A percentile compares a stretch with the other conserved stretches of the same genome.
Evolutionary conservation across 805 yeast species (phyloP).

Genomic region (Schizosaccharomyces pombe): DNA sequence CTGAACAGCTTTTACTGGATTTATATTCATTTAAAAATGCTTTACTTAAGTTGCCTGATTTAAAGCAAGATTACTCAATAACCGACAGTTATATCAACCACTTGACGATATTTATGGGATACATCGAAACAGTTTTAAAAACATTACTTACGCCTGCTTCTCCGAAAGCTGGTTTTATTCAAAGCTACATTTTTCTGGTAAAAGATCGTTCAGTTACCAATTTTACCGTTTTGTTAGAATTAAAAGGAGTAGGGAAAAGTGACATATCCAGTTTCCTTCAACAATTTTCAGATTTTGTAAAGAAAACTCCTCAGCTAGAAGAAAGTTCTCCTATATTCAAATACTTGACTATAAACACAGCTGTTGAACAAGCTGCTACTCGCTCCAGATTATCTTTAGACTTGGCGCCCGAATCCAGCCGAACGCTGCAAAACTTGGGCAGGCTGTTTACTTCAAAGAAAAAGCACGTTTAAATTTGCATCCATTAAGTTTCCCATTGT

Average conservation of each 20-base stretch:
- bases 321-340: background rate
- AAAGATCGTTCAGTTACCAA: slow-evolving; percentile 41
- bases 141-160: slow-evolving; percentile 27
- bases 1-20: slow-evolving; percentile 67
- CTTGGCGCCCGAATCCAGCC: background rate
- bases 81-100: slow-evolving; percentile 15
- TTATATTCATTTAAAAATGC: slow-evolving; percentile 36
- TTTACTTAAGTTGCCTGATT: slow-evolving; percentile 17
- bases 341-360: background rate
- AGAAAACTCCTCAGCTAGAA: background rate
- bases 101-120: slow-evolving; percentile 20
- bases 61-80: slow-evolving; percentile 11
- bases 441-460: background rate
- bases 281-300: background rate
- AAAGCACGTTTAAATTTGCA: background rate
- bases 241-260: slow-evolving; percentile 31
- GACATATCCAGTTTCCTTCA: slow-evolving; percentile 12
- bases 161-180: slow-evolving; percentile 41
- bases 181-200: slow-evolving; percentile 39
- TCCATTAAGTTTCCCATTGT: too few relatives aligned
- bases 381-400: background rate
- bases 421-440: background rate
- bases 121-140: slow-evolving; percentile 42
- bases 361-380: background rate
- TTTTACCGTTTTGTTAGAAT: slow-evolving; percentile 37